A percentile compares a stretch with the other conserved stretches of the same genome.
phyloP scores from a whole-genome alignment of 1,284 basidiomycete genomes.

The Rhodotorula sp. region DNA sequence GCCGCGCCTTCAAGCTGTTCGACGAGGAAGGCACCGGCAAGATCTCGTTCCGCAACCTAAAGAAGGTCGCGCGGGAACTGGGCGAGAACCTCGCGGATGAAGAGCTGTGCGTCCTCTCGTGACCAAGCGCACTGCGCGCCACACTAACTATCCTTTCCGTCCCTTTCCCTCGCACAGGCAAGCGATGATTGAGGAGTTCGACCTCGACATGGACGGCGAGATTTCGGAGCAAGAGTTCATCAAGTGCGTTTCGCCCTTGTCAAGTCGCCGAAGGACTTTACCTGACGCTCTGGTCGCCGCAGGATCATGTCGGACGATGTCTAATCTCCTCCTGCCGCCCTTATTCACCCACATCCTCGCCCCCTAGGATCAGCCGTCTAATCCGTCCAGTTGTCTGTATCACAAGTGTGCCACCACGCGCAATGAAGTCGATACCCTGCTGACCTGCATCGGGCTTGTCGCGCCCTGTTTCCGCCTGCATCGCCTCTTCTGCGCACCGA shows the following conservation, averaged over 20 bases:
- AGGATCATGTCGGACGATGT: conserved; percentile 29
- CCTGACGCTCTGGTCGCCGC: background rate
- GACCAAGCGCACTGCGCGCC: no score
- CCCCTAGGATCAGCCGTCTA: background rate
- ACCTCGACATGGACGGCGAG: conserved; percentile 96
- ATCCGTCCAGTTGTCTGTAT: conserved; percentile 7
- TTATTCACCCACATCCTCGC: background rate
- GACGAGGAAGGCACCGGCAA: conserved; percentile 96
- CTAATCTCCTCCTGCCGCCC: background rate
- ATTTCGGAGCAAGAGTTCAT: conserved; percentile 94
- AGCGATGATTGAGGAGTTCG: conserved; percentile 99
- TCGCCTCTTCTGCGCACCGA: no score
- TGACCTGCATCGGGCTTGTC: no score
- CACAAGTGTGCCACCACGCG: conserved; percentile 6
- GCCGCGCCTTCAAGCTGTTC: conserved; percentile 92
- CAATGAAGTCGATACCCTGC: background rate
- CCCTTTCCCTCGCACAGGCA: conserved; percentile 73
- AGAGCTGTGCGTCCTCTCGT: conserved; percentile 92
- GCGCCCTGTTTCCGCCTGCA: background rate
- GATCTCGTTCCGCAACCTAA: conserved; percentile 86
- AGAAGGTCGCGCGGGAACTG: conserved; percentile 94
- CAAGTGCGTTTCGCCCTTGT: conserved; percentile 14
- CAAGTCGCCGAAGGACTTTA: background rate
- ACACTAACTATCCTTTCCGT: conserved; percentile 5
- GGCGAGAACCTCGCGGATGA: conserved; percentile 95